Percentiles rank a stretch among this genome's conserved stretches.
Evolutionary conservation across 371 early-diverging fungal species (phyloP).

Genomic region (Phascolomyces articulosus): DNA sequence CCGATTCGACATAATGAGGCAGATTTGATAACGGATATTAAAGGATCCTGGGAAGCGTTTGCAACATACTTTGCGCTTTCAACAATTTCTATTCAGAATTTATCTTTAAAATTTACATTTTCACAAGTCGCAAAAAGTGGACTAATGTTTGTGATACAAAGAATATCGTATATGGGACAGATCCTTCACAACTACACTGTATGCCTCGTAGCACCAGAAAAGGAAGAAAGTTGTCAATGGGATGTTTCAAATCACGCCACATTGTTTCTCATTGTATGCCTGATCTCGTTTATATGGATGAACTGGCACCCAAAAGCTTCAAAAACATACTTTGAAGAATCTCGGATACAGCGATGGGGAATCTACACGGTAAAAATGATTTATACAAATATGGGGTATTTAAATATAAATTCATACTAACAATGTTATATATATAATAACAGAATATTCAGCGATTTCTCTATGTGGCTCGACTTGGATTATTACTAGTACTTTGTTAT

Average conservation of each 20-base stretch:
- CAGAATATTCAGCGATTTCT: slow-evolving; percentile 12
- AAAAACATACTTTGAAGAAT: slow-evolving; percentile 11
- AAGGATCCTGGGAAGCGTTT: not conserved
- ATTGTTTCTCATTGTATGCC: not conserved
- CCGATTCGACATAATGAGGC: not conserved
- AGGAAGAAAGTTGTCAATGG: slow-evolving; percentile 13
- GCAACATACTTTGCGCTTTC: not conserved
- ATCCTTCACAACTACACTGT: not conserved
- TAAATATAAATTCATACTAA: too few species aligned
- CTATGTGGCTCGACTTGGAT: slow-evolving; percentile 5
- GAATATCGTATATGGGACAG: not conserved
- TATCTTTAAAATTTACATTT: not conserved
- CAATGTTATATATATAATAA: too few species aligned
- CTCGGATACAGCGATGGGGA: slow-evolving; percentile 8
- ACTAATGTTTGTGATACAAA: slow-evolving; percentile 1
- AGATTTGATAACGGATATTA: not conserved
- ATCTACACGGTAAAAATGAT: slow-evolving; percentile 13
- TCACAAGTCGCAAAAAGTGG: not conserved
- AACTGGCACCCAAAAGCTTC: slow-evolving; percentile 19
- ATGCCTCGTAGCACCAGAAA: not conserved
- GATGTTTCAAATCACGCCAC: not conserved
- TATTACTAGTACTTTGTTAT: slow-evolving; percentile 4
- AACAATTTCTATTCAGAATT: not conserved
- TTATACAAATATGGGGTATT: too few species aligned
- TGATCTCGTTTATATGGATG: slow-evolving; percentile 15